Base-by-base conservation (phyloP, 2,329 filamentous ascomycete genomes). In the Bipolaris bicolor region DNA sequence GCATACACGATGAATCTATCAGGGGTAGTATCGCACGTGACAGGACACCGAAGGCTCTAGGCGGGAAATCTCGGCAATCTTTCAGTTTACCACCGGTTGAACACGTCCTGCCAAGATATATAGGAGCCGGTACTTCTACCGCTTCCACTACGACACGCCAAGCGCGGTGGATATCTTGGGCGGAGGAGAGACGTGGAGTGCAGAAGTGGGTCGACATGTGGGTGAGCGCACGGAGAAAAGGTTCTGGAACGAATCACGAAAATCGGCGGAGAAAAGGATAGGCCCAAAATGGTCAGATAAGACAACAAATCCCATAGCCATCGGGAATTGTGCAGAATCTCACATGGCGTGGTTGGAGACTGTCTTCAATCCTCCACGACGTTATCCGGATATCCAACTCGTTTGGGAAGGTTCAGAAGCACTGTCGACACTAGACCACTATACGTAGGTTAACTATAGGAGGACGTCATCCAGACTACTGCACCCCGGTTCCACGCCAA, bases 1-100 rank as follows among this genome's bases (percentile, higher is more conserved):
- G 37, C 50, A 39, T 48, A 36, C 22, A 43, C 36, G 43, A 22
- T 31, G 43, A 10, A 20, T 43, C 41, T 18, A 29, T 24, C 39
- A 52, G 43, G 26, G 24, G 44, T 26, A 31, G 22, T 37, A 18
- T 33, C 36, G 45, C 55, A 57, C 49, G 43, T 53, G 49, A 57
- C 36, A 36, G 39, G 37, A 48, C 33, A 31, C 52, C 24, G 37
- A 22, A 37, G 37, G 36, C 39, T 34, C 20, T 7, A 11, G 33
- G 44, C 55, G 44, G 55, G 37, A 54, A 45, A 33, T 50, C 44
- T 57, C 55, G 55, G 55, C 49, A 53, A 48, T 33, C 22, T 44
- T 36, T 37, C 20, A 26, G 36, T 53, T 53, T 49, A 49, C 55
- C 55, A 57, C 54, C 54, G 54, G 54, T 29, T 57, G 49, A 53